Conservation (phyloP, 2,329 filamentous ascomycete species). For the Cucurbitaria berberidis region DNA sequence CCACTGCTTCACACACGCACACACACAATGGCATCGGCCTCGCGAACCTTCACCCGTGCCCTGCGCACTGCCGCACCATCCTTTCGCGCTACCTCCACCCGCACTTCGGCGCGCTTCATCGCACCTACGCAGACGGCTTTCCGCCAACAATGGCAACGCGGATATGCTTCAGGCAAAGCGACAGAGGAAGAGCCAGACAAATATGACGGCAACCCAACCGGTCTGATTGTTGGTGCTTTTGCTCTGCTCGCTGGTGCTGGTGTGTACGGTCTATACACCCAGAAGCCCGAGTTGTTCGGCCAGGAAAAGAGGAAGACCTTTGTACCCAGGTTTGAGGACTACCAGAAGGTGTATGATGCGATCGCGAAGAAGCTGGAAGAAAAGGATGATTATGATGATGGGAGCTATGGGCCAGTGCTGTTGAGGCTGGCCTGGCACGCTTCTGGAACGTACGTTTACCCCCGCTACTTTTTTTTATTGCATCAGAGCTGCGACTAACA, state of each 20-base stretch:
- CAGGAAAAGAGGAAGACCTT: slow-evolving; percentile 59
- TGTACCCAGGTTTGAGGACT: slow-evolving; percentile 81
- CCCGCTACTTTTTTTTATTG: not conserved
- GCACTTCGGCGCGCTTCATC: slow-evolving; percentile 61
- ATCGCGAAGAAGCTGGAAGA: slow-evolving; percentile 82
- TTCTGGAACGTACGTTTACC: slow-evolving; percentile 69
- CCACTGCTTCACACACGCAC: slow-evolving; percentile 1
- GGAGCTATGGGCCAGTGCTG: slow-evolving; percentile 91
- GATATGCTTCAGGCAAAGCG: slow-evolving; percentile 69
- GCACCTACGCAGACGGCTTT: slow-evolving; percentile 69
- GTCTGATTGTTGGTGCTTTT: slow-evolving; percentile 41
- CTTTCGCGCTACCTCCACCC: slow-evolving; percentile 65
- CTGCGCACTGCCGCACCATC: slow-evolving; percentile 49
- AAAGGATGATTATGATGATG: slow-evolving; percentile 94
- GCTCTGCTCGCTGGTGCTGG: slow-evolving; percentile 36
- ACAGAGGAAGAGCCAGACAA: slow-evolving; percentile 51
- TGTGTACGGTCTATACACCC: slow-evolving; percentile 57
- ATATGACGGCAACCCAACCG: slow-evolving; percentile 58
- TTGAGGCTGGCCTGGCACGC: slow-evolving; percentile 93
- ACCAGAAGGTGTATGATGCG: slow-evolving; percentile 93
- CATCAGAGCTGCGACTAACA: slow-evolving; percentile 16
- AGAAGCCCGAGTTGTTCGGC: slow-evolving; percentile 57
- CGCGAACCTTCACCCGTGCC: slow-evolving; percentile 48
- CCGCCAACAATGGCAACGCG: slow-evolving; percentile 78
- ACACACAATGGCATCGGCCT: slow-evolving; percentile 43